Evolutionary conservation across 345 rosid genomes (phyloP).

Genomic region (Nephelium lappaceum): DNA sequence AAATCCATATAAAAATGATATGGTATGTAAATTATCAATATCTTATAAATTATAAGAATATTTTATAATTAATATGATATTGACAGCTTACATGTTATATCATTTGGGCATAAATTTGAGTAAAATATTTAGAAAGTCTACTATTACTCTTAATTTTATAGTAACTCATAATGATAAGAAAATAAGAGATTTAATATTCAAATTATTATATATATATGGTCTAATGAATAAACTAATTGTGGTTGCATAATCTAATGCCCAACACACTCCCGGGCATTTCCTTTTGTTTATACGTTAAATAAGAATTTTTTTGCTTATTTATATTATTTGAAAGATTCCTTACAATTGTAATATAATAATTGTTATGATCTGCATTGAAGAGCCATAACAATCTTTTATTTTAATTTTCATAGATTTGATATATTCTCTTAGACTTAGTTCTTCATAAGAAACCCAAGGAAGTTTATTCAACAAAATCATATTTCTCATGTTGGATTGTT

Average conservation of each 20-base stretch:
- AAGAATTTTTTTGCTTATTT: background rate
- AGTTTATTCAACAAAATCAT: background rate
- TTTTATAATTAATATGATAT: no score
- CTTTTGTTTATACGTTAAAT: background rate
- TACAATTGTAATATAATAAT: background rate
- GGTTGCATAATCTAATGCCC: background rate
- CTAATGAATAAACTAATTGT: background rate
- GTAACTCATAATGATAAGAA: background rate
- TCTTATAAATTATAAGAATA: no score
- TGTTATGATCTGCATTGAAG: background rate
- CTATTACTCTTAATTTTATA: background rate
- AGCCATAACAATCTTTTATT: background rate
- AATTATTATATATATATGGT: no score
- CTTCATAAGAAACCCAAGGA: background rate
- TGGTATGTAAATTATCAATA: no score
- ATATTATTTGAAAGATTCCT: slow-evolving; percentile 14
- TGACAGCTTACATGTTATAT: no score
- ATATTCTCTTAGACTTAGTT: background rate
- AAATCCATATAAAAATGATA: no score
- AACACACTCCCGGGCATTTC: background rate
- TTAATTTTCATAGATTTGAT: background rate
- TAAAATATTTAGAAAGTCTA: no score
- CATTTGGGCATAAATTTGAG: no score
- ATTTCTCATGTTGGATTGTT: no score
- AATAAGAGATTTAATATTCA: background rate